phyloP scores from a whole-genome alignment of 495 filamentous ascomycete genomes.

The Monascus purpureus region DNA sequence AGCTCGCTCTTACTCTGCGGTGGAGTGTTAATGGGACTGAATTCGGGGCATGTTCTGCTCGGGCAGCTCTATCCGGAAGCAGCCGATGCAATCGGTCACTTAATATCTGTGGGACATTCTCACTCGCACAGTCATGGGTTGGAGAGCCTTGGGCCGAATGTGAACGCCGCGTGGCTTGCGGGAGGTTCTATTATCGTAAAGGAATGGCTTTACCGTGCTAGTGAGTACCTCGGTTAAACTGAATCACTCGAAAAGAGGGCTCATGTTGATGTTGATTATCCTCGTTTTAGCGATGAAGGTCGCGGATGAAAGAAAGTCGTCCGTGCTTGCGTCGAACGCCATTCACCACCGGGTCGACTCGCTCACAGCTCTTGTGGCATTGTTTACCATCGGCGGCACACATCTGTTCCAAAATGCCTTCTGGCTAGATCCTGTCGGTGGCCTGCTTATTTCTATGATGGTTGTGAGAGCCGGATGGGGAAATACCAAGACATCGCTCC shows the following conservation, averaged over 20 bases:
- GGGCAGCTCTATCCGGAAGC: conserved; percentile 68
- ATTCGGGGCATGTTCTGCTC: conserved; percentile 59
- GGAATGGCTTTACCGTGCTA: conserved; percentile 93
- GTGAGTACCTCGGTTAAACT: conserved; percentile 39
- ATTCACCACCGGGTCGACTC: conserved; percentile 94
- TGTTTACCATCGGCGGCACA: conserved; percentile 76
- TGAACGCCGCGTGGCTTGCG: conserved; percentile 94
- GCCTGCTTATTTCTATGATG: conserved; percentile 79
- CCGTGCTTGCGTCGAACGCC: conserved; percentile 92
- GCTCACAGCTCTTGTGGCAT: conserved; percentile 82
- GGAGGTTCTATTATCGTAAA: conserved; percentile 80
- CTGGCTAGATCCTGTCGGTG: conserved; percentile 93
- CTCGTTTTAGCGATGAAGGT: conserved; percentile 75
- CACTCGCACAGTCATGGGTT: conserved; percentile 50
- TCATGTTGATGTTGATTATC: too few relatives aligned
- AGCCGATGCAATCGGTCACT: conserved; percentile 46
- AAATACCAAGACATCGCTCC: conserved; percentile 68
- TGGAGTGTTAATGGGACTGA: conserved; percentile 79
- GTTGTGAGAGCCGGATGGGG: conserved; percentile 81
- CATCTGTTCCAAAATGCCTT: conserved; percentile 68
- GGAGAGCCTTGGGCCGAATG: conserved; percentile 53
- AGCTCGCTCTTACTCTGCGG: conserved; percentile 78
- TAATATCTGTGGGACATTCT: conserved; percentile 30
- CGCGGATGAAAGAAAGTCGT: conserved; percentile 84
- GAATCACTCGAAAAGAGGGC: too few relatives aligned